A percentile compares a stretch with the other conserved stretches of the same genome.
Evolutionary conservation across 192 early-diverging fungal genomes (phyloP).

Genomic region (Gryganskiella cystojenkinii): DNA sequence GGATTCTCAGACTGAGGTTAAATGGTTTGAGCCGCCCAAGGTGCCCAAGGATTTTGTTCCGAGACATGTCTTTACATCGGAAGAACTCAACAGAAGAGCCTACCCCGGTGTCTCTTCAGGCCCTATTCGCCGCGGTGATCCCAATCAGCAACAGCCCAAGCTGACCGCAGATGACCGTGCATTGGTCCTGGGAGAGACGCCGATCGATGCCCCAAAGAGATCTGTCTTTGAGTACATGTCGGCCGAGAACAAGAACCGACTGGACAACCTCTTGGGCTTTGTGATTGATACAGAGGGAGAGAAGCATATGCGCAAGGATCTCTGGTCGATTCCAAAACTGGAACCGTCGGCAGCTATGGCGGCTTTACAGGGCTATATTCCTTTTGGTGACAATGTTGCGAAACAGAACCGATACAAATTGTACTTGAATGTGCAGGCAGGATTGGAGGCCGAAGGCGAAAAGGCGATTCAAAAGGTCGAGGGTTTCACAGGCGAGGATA

Average conservation of each 20-base stretch:
- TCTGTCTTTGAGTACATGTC: constrained; percentile 82
- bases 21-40: constrained; percentile 56
- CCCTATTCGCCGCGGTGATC: no score
- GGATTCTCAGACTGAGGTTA: constrained; percentile 36
- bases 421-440: constrained; percentile 76
- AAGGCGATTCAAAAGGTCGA: constrained; percentile 38
- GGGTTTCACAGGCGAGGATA: constrained; percentile 56
- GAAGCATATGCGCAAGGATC: constrained; percentile 29
- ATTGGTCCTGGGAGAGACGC: constrained; percentile 76
- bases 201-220: constrained; percentile 66
- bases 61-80: background rate
- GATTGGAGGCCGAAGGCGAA: constrained; percentile 24
- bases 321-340: constrained; percentile 58
- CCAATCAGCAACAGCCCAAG: constrained; percentile 13
- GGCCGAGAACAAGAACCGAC: constrained; percentile 68
- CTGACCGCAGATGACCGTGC: constrained; percentile 62
- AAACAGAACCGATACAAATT: constrained; percentile 81
- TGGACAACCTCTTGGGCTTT: constrained; percentile 64
- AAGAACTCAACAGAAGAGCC: no score
- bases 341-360: constrained; percentile 72
- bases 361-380: constrained; percentile 83
- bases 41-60: constrained; percentile 38
- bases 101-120: no score
- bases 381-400: constrained; percentile 72
- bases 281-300: constrained; percentile 52